These are phyloP conservation scores for Solanum chiquidenum DNA, from an alignment of 257 asterid genomes.

Conservation along the genomic window DNA sequence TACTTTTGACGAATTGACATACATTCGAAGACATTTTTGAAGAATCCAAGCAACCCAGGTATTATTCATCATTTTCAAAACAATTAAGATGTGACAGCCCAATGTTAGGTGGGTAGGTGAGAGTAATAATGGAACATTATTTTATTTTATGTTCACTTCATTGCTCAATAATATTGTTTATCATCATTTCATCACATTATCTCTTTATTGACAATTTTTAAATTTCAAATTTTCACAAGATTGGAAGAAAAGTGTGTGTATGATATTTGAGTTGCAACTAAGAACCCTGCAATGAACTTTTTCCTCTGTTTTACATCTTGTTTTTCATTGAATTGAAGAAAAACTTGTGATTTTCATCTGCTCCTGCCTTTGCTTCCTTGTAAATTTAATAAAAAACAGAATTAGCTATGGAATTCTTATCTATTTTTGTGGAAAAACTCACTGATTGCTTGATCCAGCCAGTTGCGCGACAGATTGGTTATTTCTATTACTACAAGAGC, in stretches of 20 bases:
- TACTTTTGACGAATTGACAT: too few relatives aligned
- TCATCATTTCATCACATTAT: neutral
- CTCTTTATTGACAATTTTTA: neutral
- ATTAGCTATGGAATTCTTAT: neutral
- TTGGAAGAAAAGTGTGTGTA: neutral
- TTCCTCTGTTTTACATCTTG: neutral
- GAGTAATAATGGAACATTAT: neutral
- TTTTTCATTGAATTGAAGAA: neutral
- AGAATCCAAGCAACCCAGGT: too few relatives aligned
- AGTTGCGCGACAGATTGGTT: neutral
- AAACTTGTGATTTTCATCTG: neutral
- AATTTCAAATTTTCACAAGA: neutral
- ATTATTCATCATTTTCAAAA: neutral
- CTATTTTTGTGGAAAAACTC: neutral
- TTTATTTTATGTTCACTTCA: neutral
- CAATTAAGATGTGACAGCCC: neutral
- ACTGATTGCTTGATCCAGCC: neutral
- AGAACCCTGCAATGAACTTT: neutral
- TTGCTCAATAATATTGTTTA: neutral
- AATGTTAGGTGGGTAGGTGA: neutral
- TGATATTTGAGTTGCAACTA: neutral
- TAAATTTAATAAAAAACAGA: too few relatives aligned
- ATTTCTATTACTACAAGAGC: neutral
- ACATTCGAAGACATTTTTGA: too few relatives aligned
- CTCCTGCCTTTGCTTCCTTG: neutral